A percentile compares a stretch with the other conserved stretches of the same genome.
Evolutionary conservation across 1,284 basidiomycete genomes (phyloP).

Genomic region (Agroathelia rolfsii): DNA sequence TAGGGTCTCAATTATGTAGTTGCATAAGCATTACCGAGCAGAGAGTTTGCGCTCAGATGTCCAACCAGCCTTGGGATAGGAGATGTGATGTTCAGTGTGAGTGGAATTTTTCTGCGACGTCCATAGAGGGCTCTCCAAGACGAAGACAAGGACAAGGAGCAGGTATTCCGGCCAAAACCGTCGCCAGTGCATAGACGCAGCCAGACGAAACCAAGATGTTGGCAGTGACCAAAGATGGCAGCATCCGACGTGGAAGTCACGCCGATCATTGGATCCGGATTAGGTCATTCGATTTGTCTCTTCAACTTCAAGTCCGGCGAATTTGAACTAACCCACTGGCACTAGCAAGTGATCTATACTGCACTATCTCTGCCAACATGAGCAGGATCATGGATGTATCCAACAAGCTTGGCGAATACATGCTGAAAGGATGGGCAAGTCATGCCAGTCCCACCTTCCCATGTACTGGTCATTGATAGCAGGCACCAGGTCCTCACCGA

Average conservation of each 20-base stretch:
- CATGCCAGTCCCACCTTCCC: not conserved
- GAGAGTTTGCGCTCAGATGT: slow-evolving; percentile 46
- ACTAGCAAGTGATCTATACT: no score
- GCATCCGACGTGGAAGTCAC: not conserved
- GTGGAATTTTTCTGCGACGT: slow-evolving; percentile 22
- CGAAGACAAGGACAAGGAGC: slow-evolving; percentile 34
- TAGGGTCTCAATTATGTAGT: no score
- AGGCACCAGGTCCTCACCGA: slow-evolving; percentile 54
- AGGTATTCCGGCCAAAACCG: slow-evolving; percentile 49
- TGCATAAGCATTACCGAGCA: no score
- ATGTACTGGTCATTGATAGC: slow-evolving; percentile 9
- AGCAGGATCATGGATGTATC: slow-evolving; percentile 46
- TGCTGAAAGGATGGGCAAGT: slow-evolving; percentile 71
- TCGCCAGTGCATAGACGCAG: slow-evolving; percentile 52
- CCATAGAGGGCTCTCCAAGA: slow-evolving; percentile 35
- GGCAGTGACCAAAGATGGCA: no score
- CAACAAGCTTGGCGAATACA: slow-evolving; percentile 52
- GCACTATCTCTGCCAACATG: slow-evolving; percentile 35
- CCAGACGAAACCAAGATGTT: slow-evolving; percentile 6
- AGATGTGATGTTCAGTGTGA: slow-evolving; percentile 25
- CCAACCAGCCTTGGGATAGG: slow-evolving; percentile 38
- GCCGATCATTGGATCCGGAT: no score
- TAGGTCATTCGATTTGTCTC: no score
- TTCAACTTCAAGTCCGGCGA: no score
- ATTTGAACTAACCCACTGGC: not conserved